Percentiles rank a stretch among this genome's conserved stretches.
Conservation (phyloP, 2,329 filamentous ascomycete species). For the Chaetomiaceae sp. region DNA sequence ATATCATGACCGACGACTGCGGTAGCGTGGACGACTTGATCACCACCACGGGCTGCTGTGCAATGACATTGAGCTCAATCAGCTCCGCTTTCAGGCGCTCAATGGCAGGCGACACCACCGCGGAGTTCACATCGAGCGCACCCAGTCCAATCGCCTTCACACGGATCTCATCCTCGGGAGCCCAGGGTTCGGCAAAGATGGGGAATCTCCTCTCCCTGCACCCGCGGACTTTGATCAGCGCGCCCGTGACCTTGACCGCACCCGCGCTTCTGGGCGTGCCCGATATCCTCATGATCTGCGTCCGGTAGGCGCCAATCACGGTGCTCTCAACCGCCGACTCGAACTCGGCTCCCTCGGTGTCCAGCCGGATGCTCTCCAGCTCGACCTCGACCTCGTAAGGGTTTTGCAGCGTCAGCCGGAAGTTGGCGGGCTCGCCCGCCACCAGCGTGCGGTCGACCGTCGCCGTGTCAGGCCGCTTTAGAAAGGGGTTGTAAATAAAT, state of each 20-base stretch:
- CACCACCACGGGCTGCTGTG: conserved; percentile 68
- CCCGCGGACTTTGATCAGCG: conserved; percentile 69
- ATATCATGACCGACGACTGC: conserved; percentile 82
- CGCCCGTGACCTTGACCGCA: conserved; percentile 67
- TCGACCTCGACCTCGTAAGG: conserved; percentile 90
- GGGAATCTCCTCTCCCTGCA: conserved; percentile 80
- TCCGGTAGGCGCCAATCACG: conserved; percentile 71
- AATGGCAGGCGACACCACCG: conserved; percentile 31
- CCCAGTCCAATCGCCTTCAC: conserved; percentile 68
- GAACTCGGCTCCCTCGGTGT: conserved; percentile 67
- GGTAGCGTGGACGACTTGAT: conserved; percentile 71
- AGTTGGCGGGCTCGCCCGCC: conserved; percentile 68
- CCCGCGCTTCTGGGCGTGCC: conserved; percentile 65
- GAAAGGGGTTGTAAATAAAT: conserved; percentile 92
- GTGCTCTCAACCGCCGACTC: conserved; percentile 59
- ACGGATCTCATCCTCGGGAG: conserved; percentile 61
- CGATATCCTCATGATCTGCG: conserved; percentile 67
- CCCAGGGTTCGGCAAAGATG: conserved; percentile 74
- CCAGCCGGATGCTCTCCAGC: conserved; percentile 72
- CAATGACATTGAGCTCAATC: conserved; percentile 67
- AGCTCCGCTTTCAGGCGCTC: conserved; percentile 40
- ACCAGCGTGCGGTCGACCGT: conserved; percentile 65
- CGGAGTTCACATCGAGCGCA: conserved; percentile 45
- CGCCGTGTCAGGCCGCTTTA: conserved; percentile 58
- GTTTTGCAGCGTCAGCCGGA: conserved; percentile 83